These are phyloP conservation scores for Cystobasidium sp. DNA, from an alignment of 1,284 basidiomycete species.

Conservation along the genomic window DNA sequence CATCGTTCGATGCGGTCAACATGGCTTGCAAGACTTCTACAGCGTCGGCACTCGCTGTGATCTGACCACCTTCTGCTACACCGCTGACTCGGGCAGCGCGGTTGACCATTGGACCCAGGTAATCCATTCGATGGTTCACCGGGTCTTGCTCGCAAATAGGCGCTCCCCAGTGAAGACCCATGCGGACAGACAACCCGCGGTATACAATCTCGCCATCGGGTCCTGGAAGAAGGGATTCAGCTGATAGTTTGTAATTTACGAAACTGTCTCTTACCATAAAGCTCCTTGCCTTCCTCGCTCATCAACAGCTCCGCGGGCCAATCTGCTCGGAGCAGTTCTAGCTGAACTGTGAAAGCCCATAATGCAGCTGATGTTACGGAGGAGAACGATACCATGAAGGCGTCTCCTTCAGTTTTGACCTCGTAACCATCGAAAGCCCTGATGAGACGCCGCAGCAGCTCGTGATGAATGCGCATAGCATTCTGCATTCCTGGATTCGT, in stretches of 20 bases:
- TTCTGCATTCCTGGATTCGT: constrained; percentile 94
- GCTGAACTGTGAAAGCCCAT: constrained; percentile 90
- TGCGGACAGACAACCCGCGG: constrained; percentile 89
- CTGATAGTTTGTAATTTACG: neutral
- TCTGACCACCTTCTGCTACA: constrained; percentile 88
- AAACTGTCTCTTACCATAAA: constrained; percentile 60
- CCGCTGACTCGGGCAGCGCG: constrained; percentile 84
- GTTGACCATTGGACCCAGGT: constrained; percentile 92
- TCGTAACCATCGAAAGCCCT: constrained; percentile 95
- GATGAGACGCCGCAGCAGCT: constrained; percentile 80
- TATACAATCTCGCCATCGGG: constrained; percentile 72
- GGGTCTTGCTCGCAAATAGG: constrained; percentile 93
- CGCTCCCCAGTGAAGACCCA: constrained; percentile 94
- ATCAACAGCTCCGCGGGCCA: constrained; percentile 97
- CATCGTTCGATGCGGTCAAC: constrained; percentile 39
- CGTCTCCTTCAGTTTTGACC: constrained; percentile 99
- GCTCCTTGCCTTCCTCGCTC: constrained; percentile 85
- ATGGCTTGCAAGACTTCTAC: constrained; percentile 43
- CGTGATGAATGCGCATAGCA: constrained; percentile 91
- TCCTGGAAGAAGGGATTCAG: constrained; percentile 55
- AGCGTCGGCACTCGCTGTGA: constrained; percentile 82
- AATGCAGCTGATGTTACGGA: constrained; percentile 82
- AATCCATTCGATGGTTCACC: constrained; percentile 96
- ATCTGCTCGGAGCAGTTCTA: constrained; percentile 77
- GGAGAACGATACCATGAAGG: constrained; percentile 98